These are phyloP conservation scores for Russula foetens DNA, from an alignment of 768 basidiomycete genomes.

Conservation along the genomic window DNA sequence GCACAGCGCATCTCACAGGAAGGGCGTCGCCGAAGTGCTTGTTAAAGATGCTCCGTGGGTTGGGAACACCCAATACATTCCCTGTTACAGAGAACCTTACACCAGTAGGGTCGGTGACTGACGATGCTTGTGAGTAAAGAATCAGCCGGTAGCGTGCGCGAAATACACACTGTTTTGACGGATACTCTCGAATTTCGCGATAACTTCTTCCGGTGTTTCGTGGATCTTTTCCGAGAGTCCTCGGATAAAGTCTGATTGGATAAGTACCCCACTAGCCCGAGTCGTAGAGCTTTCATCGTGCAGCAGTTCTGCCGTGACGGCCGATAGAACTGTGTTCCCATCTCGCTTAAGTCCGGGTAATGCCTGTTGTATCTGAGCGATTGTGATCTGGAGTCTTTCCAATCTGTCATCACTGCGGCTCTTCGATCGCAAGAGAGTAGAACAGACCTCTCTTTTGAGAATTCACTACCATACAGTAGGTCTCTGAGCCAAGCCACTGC, in stretches of 20 bases:
- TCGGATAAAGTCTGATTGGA: slow-evolving; percentile 75
- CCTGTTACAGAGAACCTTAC: slow-evolving; percentile 90
- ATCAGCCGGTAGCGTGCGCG: not conserved
- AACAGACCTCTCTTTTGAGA: slow-evolving; percentile 68
- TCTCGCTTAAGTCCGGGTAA: slow-evolving; percentile 89
- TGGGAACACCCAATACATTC: slow-evolving; percentile 58
- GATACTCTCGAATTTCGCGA: slow-evolving; percentile 68
- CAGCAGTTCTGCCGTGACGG: slow-evolving; percentile 58
- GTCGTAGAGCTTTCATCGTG: slow-evolving; percentile 65
- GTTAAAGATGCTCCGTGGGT: slow-evolving; percentile 68
- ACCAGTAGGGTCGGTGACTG: slow-evolving; percentile 78
- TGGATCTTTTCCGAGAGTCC: slow-evolving; percentile 63
- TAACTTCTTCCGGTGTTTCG: slow-evolving; percentile 60
- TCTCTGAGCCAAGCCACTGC: slow-evolving; percentile 85
- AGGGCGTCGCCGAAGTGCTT: slow-evolving; percentile 57
- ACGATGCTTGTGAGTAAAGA: not conserved
- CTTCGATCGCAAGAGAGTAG: not conserved
- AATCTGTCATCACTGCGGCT: not conserved
- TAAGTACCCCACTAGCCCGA: slow-evolving; percentile 56
- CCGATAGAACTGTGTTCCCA: slow-evolving; percentile 69
- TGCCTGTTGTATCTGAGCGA: slow-evolving; percentile 84
- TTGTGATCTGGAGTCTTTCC: slow-evolving; percentile 66
- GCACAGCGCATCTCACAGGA: slow-evolving; percentile 37
- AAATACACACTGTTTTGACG: slow-evolving; percentile 50
- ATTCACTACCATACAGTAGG: slow-evolving; percentile 64